These are phyloP conservation scores for Scutellaria minor DNA, from an alignment of 257 asterid genomes.

Conservation along the genomic window DNA sequence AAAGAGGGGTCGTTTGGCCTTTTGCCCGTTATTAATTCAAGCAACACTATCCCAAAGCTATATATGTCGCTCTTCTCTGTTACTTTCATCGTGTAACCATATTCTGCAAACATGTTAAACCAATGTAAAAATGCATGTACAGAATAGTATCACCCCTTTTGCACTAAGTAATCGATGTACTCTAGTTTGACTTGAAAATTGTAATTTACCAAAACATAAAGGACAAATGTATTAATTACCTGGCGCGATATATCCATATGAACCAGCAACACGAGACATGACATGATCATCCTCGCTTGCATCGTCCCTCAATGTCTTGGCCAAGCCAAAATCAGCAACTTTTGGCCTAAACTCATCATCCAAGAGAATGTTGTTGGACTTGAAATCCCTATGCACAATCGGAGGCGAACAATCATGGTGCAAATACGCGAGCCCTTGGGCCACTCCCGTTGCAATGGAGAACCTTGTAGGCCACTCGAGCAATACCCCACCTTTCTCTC, in stretches of 20 bases:
- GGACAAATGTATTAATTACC: slow-evolving; percentile 6
- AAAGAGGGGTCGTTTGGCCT: slow-evolving; percentile 59
- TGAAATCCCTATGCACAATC: slow-evolving; percentile 39
- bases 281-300: slow-evolving; percentile 26
- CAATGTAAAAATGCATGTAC: neutral
- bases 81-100: slow-evolving; percentile 71
- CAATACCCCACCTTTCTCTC: slow-evolving; percentile 32
- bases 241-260: slow-evolving; percentile 40
- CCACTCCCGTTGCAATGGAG: slow-evolving; percentile 33
- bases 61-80: slow-evolving; percentile 86
- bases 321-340: slow-evolving; percentile 41
- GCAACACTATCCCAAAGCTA: slow-evolving; percentile 73
- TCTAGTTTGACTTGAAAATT: no score
- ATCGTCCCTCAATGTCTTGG: slow-evolving; percentile 29
- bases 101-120: slow-evolving; percentile 51
- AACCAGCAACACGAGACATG: slow-evolving; percentile 38
- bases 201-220: neutral
- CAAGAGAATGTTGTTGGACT: slow-evolving; percentile 34
- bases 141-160: neutral
- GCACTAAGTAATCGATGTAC: no score
- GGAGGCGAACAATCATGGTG: slow-evolving; percentile 42
- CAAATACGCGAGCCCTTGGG: slow-evolving; percentile 37
- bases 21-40: slow-evolving; percentile 69
- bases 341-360: slow-evolving; percentile 38
- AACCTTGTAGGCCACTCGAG: slow-evolving; percentile 39